phyloP scores from a whole-genome alignment of 2,329 filamentous ascomycete genomes.

The Verticillium isaacii region DNA sequence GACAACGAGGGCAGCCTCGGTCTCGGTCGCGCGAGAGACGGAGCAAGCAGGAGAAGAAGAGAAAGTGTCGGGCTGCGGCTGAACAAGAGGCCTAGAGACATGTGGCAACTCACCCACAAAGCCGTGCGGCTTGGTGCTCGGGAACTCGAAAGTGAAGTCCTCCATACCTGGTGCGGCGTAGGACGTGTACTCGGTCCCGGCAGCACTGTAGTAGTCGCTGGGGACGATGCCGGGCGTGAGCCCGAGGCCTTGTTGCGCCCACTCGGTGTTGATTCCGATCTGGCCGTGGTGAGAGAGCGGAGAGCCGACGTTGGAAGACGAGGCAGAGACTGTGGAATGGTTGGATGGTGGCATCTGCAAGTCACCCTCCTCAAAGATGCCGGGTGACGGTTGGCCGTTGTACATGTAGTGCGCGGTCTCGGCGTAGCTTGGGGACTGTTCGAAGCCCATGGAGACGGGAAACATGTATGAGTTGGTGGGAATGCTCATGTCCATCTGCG shows the following conservation, averaged over 20 bases:
- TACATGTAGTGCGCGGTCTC: conserved; percentile 40
- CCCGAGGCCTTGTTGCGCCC: conserved; percentile 49
- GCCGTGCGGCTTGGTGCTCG: conserved; percentile 38
- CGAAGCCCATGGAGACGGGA: conserved; percentile 39
- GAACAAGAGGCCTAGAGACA: conserved; percentile 23
- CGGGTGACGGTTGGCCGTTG: conserved; percentile 41
- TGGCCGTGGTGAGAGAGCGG: conserved; percentile 59
- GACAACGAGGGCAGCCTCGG: not conserved
- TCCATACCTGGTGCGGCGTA: conserved; percentile 45
- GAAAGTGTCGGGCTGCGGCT: conserved; percentile 2
- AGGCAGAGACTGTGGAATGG: conserved; percentile 57
- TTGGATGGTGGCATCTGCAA: conserved; percentile 49
- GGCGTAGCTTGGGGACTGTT: conserved; percentile 38
- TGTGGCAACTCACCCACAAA: conserved; percentile 53
- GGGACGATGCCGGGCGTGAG: conserved; percentile 61
- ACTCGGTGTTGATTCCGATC: conserved; percentile 53
- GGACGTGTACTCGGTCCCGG: conserved; percentile 49
- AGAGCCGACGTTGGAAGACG: conserved; percentile 64
- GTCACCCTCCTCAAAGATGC: conserved; percentile 48
- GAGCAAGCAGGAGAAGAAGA: conserved; percentile 20
- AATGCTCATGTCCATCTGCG: conserved; percentile 43
- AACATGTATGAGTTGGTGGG: conserved; percentile 38
- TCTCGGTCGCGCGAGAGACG: conserved; percentile 13
- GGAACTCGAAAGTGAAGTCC: conserved; percentile 45
- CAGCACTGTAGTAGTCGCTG: conserved; percentile 46